These are phyloP conservation scores for Draba incana DNA, from an alignment of 345 rosid genomes.

Conservation along the genomic window DNA sequence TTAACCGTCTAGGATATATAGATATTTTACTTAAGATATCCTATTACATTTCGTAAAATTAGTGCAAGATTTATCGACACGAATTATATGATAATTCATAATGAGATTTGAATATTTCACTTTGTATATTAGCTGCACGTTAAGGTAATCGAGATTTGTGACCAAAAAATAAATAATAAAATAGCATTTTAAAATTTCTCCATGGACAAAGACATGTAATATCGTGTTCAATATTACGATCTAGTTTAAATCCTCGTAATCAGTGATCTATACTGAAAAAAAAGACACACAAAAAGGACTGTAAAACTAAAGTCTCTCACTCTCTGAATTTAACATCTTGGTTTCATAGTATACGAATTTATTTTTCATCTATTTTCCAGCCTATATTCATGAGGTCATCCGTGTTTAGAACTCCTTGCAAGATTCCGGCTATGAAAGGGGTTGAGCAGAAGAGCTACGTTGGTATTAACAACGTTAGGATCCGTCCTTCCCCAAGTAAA, in stretches of 20 bases:
- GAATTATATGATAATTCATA: too few species aligned
- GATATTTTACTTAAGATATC: too few species aligned
- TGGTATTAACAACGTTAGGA: constrained; percentile 34
- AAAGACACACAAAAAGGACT: background rate
- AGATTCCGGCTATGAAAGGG: constrained; percentile 35
- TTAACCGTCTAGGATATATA: too few species aligned
- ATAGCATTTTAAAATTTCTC: background rate
- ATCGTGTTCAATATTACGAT: too few species aligned
- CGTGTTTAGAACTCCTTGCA: constrained; percentile 34
- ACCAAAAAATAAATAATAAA: constrained; percentile 2
- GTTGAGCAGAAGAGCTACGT: constrained; percentile 32
- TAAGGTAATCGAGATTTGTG: constrained; percentile 12
- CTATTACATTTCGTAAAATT: too few species aligned
- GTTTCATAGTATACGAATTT: background rate
- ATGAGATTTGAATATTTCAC: too few species aligned
- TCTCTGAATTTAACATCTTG: constrained; percentile 2
- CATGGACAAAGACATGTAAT: too few species aligned
- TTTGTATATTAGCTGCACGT: too few species aligned
- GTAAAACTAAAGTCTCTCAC: constrained; percentile 14
- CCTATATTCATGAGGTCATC: constrained; percentile 37
- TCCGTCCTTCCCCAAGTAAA: constrained; percentile 16
- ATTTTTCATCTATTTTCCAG: background rate
- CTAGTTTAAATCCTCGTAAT: too few species aligned
- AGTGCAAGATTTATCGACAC: too few species aligned
- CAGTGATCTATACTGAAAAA: too few species aligned